phyloP scores from a whole-genome alignment of 2,329 filamentous ascomycete genomes.

The Dactylellina leptospora region DNA sequence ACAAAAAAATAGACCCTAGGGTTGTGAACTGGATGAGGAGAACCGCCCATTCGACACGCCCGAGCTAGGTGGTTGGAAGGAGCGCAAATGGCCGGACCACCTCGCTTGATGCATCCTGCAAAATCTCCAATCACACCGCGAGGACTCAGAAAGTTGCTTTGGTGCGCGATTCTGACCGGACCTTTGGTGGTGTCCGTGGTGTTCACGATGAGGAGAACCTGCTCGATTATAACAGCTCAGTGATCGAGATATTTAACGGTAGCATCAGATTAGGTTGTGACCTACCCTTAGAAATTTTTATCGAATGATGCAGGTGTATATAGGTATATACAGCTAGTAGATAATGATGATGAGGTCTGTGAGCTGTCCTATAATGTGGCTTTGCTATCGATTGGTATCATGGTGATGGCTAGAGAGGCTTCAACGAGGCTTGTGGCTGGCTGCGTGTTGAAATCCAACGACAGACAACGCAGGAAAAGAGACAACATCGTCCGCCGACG shows the following conservation, averaged over 20 bases:
- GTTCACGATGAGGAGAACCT: slow-evolving; percentile 13
- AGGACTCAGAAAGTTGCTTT: neutral
- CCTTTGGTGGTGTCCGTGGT: slow-evolving; percentile 4
- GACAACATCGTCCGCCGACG: neutral
- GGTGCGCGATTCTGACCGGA: slow-evolving; percentile 35
- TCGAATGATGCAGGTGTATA: slow-evolving; percentile 10
- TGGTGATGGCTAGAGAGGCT: slow-evolving; percentile 3
- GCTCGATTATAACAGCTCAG: slow-evolving; percentile 22
- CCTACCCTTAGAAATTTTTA: neutral
- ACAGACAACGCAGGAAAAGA: too few species aligned
- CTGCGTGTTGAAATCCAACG: slow-evolving; percentile 22
- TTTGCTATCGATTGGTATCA: neutral
- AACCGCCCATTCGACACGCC: slow-evolving; percentile 12
- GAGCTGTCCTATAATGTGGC: slow-evolving; percentile 10
- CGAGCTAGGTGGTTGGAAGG: slow-evolving; percentile 32
- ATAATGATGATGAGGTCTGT: neutral
- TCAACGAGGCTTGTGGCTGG: slow-evolving; percentile 4
- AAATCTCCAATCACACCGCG: slow-evolving; percentile 42
- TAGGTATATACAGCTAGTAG: slow-evolving; percentile 12
- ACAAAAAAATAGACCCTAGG: slow-evolving; percentile 18
- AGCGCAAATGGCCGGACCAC: slow-evolving; percentile 25
- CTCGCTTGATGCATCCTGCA: slow-evolving; percentile 33
- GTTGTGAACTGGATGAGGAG: neutral
- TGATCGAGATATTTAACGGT: slow-evolving; percentile 24
- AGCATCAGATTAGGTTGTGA: neutral